A percentile compares a stretch with the other conserved stretches of the same genome.
Conservation (phyloP, 768 basidiomycete species). For the Ramaria sp. region DNA sequence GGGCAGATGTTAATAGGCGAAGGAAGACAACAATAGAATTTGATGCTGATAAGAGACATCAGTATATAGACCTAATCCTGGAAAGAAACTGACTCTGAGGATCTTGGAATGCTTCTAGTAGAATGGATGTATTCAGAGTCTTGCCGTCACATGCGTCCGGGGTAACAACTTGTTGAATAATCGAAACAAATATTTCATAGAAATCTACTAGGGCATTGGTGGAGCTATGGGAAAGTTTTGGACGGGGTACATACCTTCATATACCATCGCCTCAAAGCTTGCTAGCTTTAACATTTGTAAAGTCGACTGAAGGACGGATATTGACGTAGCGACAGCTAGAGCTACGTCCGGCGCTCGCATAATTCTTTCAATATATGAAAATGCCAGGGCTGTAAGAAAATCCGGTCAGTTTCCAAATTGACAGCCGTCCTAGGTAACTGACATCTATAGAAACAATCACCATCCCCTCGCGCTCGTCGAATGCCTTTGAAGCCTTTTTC, state of each 20-base stretch:
- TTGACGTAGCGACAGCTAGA: conserved; percentile 36
- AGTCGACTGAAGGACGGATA: conserved; percentile 41
- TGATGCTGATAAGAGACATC: conserved; percentile 30
- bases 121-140: conserved; percentile 23
- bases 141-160: conserved; percentile 24
- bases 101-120: conserved; percentile 45
- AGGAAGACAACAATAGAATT: conserved; percentile 73
- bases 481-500: conserved; percentile 51
- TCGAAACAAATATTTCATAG: conserved; percentile 44
- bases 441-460: conserved; percentile 25
- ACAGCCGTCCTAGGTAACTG: background rate
- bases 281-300: conserved; percentile 39
- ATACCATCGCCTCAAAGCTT: conserved; percentile 58
- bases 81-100: conserved; percentile 29
- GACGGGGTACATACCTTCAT: conserved; percentile 24
- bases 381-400: conserved; percentile 52
- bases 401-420: background rate
- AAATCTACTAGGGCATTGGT: conserved; percentile 38
- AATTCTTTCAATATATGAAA: conserved; percentile 70
- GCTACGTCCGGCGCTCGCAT: conserved; percentile 34
- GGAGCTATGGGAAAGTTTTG: background rate
- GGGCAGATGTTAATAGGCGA: conserved; percentile 73
- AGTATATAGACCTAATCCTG: background rate
- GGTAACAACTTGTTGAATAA: conserved; percentile 36
- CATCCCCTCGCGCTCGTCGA: conserved; percentile 68